Percentiles rank a stretch among this genome's conserved stretches.
phyloP scores from a whole-genome alignment of 441 rosid genomes.

The Manihot esculenta region DNA sequence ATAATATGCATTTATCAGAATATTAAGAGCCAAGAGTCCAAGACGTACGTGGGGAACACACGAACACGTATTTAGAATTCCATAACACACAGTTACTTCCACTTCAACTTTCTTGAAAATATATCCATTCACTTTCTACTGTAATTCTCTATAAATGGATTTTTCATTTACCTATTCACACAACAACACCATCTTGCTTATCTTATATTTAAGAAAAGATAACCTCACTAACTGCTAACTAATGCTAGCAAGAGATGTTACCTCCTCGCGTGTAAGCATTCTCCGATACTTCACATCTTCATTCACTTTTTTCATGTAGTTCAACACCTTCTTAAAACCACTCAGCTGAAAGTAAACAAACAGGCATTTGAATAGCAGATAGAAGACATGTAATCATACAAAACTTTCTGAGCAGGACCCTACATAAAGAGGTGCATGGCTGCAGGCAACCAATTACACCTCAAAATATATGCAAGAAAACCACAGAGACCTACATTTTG shows the following conservation, averaged over 20 bases:
- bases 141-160: neutral
- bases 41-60: neutral
- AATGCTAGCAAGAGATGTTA: slow-evolving; percentile 26
- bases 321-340: slow-evolving; percentile 95
- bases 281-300: slow-evolving; percentile 85
- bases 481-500: slow-evolving; percentile 68
- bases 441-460: neutral
- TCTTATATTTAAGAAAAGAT: slow-evolving; percentile 2
- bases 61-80: neutral
- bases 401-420: neutral
- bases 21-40: too few relatives aligned
- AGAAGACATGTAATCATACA: slow-evolving; percentile 5
- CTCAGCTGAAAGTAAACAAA: slow-evolving; percentile 68
- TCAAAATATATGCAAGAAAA: slow-evolving; percentile 11
- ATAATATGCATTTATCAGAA: neutral
- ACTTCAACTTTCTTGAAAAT: neutral
- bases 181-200: neutral
- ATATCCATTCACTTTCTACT: neutral
- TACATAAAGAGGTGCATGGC: neutral
- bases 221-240: slow-evolving; percentile 9
- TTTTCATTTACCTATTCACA: neutral
- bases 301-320: slow-evolving; percentile 87
- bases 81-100: neutral
- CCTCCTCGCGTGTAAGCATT: slow-evolving; percentile 93
- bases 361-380: slow-evolving; percentile 19